Percentiles rank a stretch among this genome's conserved stretches.
Evolutionary conservation across 2,329 filamentous ascomycete genomes (phyloP).

Genomic region (Tolypocladium nubicola): DNA sequence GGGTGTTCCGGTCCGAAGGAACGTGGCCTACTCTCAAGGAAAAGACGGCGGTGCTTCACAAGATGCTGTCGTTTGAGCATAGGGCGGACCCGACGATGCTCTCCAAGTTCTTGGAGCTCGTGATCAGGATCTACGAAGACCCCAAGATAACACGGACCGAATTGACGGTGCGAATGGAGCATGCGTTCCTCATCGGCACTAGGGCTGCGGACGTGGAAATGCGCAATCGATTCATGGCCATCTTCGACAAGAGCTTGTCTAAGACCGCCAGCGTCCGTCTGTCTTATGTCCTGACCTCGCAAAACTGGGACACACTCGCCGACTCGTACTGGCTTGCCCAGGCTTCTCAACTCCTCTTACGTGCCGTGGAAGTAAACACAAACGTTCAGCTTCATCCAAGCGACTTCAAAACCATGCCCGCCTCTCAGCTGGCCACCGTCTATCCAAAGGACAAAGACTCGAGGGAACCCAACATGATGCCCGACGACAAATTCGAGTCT

Average conservation of each 20-base stretch:
- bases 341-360: constrained; percentile 84
- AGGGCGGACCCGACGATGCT: constrained; percentile 74
- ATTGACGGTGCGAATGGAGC: constrained; percentile 92
- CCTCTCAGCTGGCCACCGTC: constrained; percentile 61
- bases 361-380: constrained; percentile 79
- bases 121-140: constrained; percentile 97
- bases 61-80: constrained; percentile 94
- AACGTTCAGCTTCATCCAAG: constrained; percentile 68
- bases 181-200: constrained; percentile 93
- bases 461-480: constrained; percentile 54
- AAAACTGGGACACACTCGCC: constrained; percentile 93
- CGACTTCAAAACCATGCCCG: constrained; percentile 70
- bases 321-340: constrained; percentile 98
- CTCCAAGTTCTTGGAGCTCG: constrained; percentile 86
- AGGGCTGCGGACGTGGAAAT: constrained; percentile 90
- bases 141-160: constrained; percentile 92
- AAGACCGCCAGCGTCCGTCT: constrained; percentile 82
- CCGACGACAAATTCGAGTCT: constrained; percentile 72
- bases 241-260: constrained; percentile 92
- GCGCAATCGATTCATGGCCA: constrained; percentile 92
- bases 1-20: constrained; percentile 93
- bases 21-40: constrained; percentile 97
- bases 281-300: constrained; percentile 77
- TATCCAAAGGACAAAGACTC: constrained; percentile 69
- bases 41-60: constrained; percentile 97